phyloP scores from a whole-genome alignment of 2,329 filamentous ascomycete genomes.

The Sarocladium kiliense region DNA sequence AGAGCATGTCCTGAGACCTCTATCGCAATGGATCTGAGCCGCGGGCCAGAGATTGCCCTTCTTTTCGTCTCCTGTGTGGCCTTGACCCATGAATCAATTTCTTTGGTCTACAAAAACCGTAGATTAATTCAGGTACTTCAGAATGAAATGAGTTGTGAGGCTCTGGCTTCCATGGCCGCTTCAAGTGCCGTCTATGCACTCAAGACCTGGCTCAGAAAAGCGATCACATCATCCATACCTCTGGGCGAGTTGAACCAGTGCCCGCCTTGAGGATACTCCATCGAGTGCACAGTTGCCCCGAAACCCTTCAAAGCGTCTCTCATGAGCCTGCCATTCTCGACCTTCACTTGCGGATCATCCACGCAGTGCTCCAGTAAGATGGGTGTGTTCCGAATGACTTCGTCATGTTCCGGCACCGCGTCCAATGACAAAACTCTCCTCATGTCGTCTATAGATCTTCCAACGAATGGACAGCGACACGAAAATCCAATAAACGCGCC shows the following conservation, averaged over 20 bases:
- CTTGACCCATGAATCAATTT: too few species aligned
- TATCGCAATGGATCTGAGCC: too few species aligned
- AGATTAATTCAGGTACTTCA: too few species aligned
- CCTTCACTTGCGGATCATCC: slow-evolving; percentile 36
- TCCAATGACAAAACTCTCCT: slow-evolving; percentile 21
- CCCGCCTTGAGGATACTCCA: slow-evolving; percentile 34
- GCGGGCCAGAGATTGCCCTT: too few species aligned
- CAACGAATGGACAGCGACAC: slow-evolving; percentile 30
- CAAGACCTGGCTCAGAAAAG: slow-evolving; percentile 22
- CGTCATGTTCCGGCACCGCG: slow-evolving; percentile 16
- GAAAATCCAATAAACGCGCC: slow-evolving; percentile 34
- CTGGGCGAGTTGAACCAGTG: slow-evolving; percentile 39
- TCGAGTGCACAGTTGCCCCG: slow-evolving; percentile 33
- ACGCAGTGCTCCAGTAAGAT: slow-evolving; percentile 39
- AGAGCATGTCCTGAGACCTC: too few species aligned
- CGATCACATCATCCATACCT: slow-evolving; percentile 36
- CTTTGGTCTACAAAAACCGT: too few species aligned
- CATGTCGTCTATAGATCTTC: slow-evolving; percentile 23
- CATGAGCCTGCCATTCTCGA: slow-evolving; percentile 30
- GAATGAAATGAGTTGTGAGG: too few species aligned
- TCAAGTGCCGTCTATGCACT: too few species aligned
- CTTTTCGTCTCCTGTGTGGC: too few species aligned
- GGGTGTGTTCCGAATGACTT: slow-evolving; percentile 35
- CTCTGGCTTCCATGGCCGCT: too few species aligned
- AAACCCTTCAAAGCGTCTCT: slow-evolving; percentile 28